These are phyloP conservation scores for Thymus quinquecostatus DNA, from an alignment of 257 asterid genomes.

Conservation along the genomic window DNA sequence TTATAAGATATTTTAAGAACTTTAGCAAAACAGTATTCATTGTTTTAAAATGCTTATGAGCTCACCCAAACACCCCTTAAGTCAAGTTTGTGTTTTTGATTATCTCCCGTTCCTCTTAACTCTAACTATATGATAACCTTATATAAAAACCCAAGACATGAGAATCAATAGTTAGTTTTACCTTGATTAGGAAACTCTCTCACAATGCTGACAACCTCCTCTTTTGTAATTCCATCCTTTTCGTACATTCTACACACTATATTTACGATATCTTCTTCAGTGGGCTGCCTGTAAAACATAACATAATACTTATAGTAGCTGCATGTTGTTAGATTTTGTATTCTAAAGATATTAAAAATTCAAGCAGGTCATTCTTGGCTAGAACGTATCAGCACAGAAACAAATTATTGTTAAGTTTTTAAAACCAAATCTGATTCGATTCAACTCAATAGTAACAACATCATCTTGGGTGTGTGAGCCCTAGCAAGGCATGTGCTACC, in stretches of 20 bases:
- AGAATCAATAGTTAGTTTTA: slow-evolving; percentile 30
- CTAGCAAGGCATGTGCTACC: neutral
- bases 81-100: too few relatives aligned
- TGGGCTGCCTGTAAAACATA: slow-evolving; percentile 81
- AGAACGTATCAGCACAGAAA: slow-evolving; percentile 18
- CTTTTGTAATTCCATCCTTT: slow-evolving; percentile 81
- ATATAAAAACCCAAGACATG: too few relatives aligned
- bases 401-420: slow-evolving; percentile 9
- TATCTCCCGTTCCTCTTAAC: too few relatives aligned
- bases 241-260: slow-evolving; percentile 82
- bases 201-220: slow-evolving; percentile 64
- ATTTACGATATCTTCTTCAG: slow-evolving; percentile 83
- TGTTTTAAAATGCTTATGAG: too few relatives aligned
- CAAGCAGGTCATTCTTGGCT: neutral
- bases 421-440: neutral
- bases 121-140: too few relatives aligned
- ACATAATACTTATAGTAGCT: slow-evolving; percentile 24
- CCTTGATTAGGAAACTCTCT: slow-evolving; percentile 91
- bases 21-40: too few relatives aligned
- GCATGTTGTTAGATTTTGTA: neutral
- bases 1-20: too few relatives aligned
- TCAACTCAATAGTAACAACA: neutral
- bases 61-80: too few relatives aligned
- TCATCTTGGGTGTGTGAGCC: neutral
- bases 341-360: neutral